These are phyloP conservation scores for Thecaphora thlaspeos DNA, from an alignment of 1,284 basidiomycete genomes.

Conservation along the genomic window DNA sequence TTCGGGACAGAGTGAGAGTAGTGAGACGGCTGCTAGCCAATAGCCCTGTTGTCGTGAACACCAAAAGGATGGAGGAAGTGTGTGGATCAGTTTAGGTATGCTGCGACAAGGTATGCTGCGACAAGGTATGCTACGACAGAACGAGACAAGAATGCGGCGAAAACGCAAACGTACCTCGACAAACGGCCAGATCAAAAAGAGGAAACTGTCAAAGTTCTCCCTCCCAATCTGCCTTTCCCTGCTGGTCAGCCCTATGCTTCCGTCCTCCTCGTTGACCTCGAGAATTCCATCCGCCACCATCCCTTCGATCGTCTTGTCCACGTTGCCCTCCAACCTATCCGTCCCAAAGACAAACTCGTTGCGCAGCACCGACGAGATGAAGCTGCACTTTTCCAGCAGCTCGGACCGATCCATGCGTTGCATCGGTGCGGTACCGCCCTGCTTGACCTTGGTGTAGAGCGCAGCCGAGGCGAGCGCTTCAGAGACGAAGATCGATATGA, in stretches of 20 bases:
- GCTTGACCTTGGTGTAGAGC: conserved; percentile 58
- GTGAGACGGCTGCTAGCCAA: conserved; percentile 58
- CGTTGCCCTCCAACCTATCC: conserved; percentile 54
- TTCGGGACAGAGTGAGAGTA: conserved; percentile 48
- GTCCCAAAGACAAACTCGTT: conserved; percentile 59
- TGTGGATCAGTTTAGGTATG: no score
- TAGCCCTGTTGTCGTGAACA: conserved; percentile 47
- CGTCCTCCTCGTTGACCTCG: conserved; percentile 11
- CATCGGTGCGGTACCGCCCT: conserved; percentile 52
- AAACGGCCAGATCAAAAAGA: conserved; percentile 54
- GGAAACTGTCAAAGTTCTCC: conserved; percentile 53
- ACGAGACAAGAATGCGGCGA: not conserved
- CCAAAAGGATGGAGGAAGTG: no score
- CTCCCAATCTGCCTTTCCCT: conserved; percentile 53
- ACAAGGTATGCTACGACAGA: not conserved
- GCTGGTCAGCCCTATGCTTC: conserved; percentile 16
- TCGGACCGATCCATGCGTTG: conserved; percentile 52
- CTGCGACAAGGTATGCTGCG: no score
- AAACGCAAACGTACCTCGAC: conserved; percentile 18
- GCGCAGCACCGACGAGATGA: conserved; percentile 55
- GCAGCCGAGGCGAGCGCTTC: conserved; percentile 46
- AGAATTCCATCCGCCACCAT: conserved; percentile 33
- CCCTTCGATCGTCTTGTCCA: conserved; percentile 40
- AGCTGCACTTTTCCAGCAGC: conserved; percentile 46
- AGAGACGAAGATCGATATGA: conserved; percentile 53